Base-by-base conservation (phyloP, 768 basidiomycete genomes). In the Agaricus sinodeliciosus region DNA sequence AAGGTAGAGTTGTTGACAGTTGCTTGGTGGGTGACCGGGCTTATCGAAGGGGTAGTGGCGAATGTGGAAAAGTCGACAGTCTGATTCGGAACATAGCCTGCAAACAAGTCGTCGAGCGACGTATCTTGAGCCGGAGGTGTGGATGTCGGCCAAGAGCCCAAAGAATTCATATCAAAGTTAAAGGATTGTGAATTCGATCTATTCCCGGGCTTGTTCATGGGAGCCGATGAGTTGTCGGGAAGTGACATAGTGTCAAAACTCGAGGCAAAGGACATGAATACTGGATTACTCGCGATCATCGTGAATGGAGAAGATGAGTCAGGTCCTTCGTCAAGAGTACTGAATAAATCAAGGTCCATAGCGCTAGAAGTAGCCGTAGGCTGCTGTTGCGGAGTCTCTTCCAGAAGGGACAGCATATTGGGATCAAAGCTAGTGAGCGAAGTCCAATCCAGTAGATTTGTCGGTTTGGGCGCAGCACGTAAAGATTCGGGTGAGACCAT, bases 241-340 rank as follows among this genome's bases (percentile, higher is more conserved):
- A 63, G 57, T 12, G 69, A 60, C 13, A 69, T 65, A 34, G 69
- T 60, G 55, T 84, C 83, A 57, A 78, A 81, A 6, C 70, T 67
- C 16, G 81, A 77, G 13, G 84, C 79, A 63, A 86, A 86, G n/a
- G 89, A 88, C 73, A 87, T 89, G 73, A 86, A 91, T 69, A 83
- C 76, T 1, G 90, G 89, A 57, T 91, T 91, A 68, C 77, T 83
- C 46, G 89, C 89, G 53, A 94, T 84, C 9, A 87, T 89, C 53
- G 85, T 90, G 66, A 81, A 90, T 1, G 82, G 77, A 5, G 74
- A 71, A 31, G 71, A 71, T 13, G 71, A 66, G 1, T 74, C 65
- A 39, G 12, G 31, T 19, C 31, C 45, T 13, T 18, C 45, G 15
- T 47, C 18, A 27, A 75, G 63, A n/a, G 78, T 69, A 59, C 79